Base-by-base conservation (phyloP, 73 alveolate genomes). In the Durusdinium trenchii region DNA sequence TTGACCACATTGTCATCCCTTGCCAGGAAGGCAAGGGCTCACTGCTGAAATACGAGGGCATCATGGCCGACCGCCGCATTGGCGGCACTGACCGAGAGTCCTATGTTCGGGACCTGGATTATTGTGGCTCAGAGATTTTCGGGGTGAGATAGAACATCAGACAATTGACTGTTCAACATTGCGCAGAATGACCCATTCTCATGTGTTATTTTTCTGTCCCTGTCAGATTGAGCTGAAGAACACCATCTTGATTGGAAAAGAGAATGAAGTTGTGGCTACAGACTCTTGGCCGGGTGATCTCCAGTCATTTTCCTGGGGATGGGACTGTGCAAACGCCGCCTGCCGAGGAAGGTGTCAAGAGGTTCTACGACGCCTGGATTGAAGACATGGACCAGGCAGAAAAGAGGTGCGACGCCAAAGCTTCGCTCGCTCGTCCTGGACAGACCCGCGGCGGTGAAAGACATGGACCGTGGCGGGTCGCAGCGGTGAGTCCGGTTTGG, bases 11-110 rank as follows among this genome's bases (percentile, higher is more conserved):
- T 5, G 14, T 3, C 6, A 40, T 7, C 84, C 40, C 43, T 12
- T 36, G 16, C 47, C 73, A 91, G 98, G 98, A 91, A 14, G 98
- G 98, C 89, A 91, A 91, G 45, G 98, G 98, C 57, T 50, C 87
- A 10, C 45, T 45, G 46, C 6, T 91, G 87, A 52, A 48, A n/a
- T 91, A 67, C 76, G 98, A 91, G 87, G 98, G 98, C 32, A 52
- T 91, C 76, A 91, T 91, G 98, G 89, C 87, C 1, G 98, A 91
- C 61, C 98, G 98, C 32, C 87, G 98, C 79, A 91, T 91, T 28
- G 98, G 98, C 78, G 98, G 98, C 60, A 91, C 73, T 36, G 98
- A 91, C 76, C 98, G 98, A 1, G 98, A 91, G 89, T 91, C 98
- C 32, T 91, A 91, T 38, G 98, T 51, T 14, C 18, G 73, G 54